phyloP scores from a whole-genome alignment of 352 stramenopile species.

The Phytopythium vexans region DNA sequence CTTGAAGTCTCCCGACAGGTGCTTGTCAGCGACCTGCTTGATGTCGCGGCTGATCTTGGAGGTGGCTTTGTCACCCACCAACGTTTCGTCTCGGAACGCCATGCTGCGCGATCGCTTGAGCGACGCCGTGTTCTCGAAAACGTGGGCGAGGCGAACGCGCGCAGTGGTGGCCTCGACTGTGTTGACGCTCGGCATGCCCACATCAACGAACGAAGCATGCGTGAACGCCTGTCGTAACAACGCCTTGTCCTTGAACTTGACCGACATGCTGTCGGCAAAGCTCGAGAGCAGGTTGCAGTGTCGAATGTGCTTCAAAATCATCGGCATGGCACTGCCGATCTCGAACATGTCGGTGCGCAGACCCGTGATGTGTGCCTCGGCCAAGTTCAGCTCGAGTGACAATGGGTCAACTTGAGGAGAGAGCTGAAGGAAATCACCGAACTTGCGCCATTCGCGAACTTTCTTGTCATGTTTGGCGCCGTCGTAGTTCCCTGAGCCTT shows the following conservation, averaged over 20 bases:
- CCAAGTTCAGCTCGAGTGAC: constrained; percentile 34
- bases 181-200: constrained; percentile 85
- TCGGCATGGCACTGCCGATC: constrained; percentile 77
- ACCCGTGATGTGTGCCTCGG: constrained; percentile 68
- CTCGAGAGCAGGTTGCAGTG: constrained; percentile 65
- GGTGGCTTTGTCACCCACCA: constrained; percentile 25
- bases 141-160: constrained; percentile 67
- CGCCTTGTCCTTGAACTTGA: constrained; percentile 71
- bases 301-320: constrained; percentile 82
- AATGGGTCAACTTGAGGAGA: constrained; percentile 55
- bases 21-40: constrained; percentile 49
- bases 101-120: constrained; percentile 60
- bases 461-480: constrained; percentile 62
- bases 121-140: constrained; percentile 59
- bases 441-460: constrained; percentile 60
- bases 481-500: constrained; percentile 60
- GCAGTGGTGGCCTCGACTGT: constrained; percentile 71
- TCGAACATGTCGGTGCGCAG: constrained; percentile 81
- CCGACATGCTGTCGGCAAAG: constrained; percentile 59
- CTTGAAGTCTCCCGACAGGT: constrained; percentile 66
- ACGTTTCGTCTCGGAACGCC: constrained; percentile 13
- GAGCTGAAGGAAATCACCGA: constrained; percentile 57
- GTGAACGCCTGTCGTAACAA: constrained; percentile 83
- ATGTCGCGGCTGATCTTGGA: constrained; percentile 37
- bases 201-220: constrained; percentile 79